phyloP scores from a whole-genome alignment of 495 filamentous ascomycete species.

The Penicillium manginii region DNA sequence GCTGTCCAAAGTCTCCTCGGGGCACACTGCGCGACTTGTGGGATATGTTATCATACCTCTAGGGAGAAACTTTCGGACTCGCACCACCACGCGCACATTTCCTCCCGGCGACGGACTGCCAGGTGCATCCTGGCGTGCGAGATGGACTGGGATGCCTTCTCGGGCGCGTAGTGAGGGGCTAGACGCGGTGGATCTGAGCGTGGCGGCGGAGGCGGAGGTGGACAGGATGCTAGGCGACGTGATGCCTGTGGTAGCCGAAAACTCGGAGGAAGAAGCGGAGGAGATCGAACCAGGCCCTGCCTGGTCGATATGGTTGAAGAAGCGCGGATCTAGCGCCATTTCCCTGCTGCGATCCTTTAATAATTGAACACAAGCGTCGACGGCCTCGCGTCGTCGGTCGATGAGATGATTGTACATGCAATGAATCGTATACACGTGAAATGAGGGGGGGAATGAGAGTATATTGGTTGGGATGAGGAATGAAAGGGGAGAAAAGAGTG shows the following conservation, averaged over 20 bases:
- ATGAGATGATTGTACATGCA: conserved; percentile 50
- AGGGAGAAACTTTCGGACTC: conserved; percentile 85
- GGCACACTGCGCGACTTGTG: neutral
- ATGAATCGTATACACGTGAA: conserved; percentile 9
- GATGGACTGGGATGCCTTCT: conserved; percentile 60
- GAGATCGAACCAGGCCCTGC: conserved; percentile 51
- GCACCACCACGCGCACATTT: conserved; percentile 93
- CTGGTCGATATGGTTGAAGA: conserved; percentile 53
- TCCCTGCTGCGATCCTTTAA: conserved; percentile 51
- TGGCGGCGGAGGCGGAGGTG: conserved; percentile 65
- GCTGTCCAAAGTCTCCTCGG: neutral
- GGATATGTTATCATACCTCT: conserved; percentile 65
- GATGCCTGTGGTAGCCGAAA: conserved; percentile 57
- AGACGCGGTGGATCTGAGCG: conserved; percentile 52
- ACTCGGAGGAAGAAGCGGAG: conserved; percentile 61
- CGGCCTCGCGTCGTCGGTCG: conserved; percentile 49
- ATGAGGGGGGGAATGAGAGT: conserved; percentile 1
- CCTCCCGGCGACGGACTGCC: conserved; percentile 59
- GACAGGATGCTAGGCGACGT: conserved; percentile 51
- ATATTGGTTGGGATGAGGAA: conserved; percentile 8
- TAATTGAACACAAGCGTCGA: conserved; percentile 49
- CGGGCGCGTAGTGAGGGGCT: conserved; percentile 72
- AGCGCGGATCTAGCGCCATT: conserved; percentile 62
- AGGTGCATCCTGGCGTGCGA: conserved; percentile 33
- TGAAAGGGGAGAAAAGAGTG: conserved; percentile 8